These are phyloP conservation scores for Aurinia saxatilis DNA, from an alignment of 345 rosid genomes.

Conservation along the genomic window DNA sequence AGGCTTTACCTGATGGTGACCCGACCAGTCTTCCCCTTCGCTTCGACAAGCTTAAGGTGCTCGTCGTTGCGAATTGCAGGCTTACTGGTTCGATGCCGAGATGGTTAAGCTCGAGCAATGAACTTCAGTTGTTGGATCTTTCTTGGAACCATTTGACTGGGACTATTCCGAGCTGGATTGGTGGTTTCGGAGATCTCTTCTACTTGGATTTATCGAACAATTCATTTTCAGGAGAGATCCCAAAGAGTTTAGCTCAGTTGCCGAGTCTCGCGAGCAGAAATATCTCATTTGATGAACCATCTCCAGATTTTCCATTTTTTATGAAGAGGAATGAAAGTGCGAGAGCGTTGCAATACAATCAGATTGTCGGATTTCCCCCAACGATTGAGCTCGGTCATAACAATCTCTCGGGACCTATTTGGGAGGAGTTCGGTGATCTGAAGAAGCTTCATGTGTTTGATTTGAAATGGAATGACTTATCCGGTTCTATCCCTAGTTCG, in stretches of 20 bases:
- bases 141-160: conserved; percentile 66
- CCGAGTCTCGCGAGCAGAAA: conserved; percentile 36
- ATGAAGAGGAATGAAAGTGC: conserved; percentile 43
- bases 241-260: conserved; percentile 41
- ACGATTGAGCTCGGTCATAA: conserved; percentile 35
- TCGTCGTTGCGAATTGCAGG: conserved; percentile 53
- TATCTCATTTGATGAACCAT: conserved; percentile 45
- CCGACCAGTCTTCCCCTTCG: conserved; percentile 19
- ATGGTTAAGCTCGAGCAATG: conserved; percentile 48
- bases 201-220: conserved; percentile 69
- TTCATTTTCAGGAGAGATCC: conserved; percentile 49
- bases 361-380: conserved; percentile 45
- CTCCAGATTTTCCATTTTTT: conserved; percentile 53
- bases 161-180: conserved; percentile 51
- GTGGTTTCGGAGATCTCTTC: conserved; percentile 38
- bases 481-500: conserved; percentile 39
- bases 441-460: conserved; percentile 44
- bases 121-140: conserved; percentile 72
- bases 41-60: conserved; percentile 54
- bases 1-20: conserved; percentile 46
- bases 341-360: conserved; percentile 54
- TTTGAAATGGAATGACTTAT: conserved; percentile 32
- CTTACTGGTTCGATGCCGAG: conserved; percentile 57
- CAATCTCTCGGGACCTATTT: conserved; percentile 37
- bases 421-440: conserved; percentile 52